A percentile compares a stretch with the other conserved stretches of the same genome.
These are phyloP conservation scores for Fraxinus xanthoxyloides DNA, from an alignment of 305 asterid species.

Conservation along the genomic window DNA sequence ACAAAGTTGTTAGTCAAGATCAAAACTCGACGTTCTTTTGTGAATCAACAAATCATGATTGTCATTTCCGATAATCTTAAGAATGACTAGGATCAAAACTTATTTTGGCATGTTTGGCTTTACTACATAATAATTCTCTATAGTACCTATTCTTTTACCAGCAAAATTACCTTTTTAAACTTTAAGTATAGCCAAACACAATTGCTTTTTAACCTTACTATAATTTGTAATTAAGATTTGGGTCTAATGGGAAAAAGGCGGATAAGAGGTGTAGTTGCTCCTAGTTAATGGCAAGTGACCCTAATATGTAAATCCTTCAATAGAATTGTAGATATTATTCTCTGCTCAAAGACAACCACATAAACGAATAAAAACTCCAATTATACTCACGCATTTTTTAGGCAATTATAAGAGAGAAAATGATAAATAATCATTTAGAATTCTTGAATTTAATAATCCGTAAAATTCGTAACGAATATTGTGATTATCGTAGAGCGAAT, in stretches of 20 bases:
- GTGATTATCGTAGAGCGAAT: background rate
- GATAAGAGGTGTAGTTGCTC: background rate
- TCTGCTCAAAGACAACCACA: constrained; percentile 26
- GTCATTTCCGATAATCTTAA: background rate
- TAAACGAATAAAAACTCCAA: background rate
- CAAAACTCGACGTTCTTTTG: background rate
- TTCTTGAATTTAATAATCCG: background rate
- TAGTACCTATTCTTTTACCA: background rate
- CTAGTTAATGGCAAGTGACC: background rate
- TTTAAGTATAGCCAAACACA: background rate
- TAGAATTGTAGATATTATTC: constrained; percentile 45
- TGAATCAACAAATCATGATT: background rate
- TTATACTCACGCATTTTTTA: background rate
- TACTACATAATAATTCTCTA: background rate
- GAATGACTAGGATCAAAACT: background rate
- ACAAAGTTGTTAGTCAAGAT: background rate
- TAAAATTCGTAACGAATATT: background rate
- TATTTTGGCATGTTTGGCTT: background rate
- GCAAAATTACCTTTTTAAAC: background rate
- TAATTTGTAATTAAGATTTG: background rate
- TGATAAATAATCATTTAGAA: background rate
- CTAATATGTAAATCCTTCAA: background rate
- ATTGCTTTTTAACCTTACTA: background rate
- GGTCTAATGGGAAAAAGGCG: background rate
- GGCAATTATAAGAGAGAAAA: background rate